Evolutionary conservation across 2,329 filamentous ascomycete species (phyloP).

Genomic region (Talaromyces funiculosus): DNA sequence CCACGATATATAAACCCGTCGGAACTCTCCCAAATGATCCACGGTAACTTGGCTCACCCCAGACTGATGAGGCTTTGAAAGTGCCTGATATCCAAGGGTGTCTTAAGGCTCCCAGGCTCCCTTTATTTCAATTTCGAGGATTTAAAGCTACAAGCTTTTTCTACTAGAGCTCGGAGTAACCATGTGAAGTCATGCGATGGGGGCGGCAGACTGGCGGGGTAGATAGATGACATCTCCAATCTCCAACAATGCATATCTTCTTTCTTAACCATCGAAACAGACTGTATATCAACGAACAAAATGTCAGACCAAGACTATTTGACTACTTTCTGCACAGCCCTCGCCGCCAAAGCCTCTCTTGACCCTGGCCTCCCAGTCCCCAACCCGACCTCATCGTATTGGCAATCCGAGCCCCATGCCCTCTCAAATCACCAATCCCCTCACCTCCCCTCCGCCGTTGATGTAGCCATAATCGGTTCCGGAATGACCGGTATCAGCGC

Average conservation of each 20-base stretch:
- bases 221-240: background rate
- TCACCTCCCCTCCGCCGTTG: slow-evolving; percentile 21
- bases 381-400: slow-evolving; percentile 34
- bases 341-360: slow-evolving; percentile 9
- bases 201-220: background rate
- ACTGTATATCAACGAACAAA: background rate
- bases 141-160: too few species aligned
- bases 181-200: background rate
- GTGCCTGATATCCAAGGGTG: background rate
- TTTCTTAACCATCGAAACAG: background rate
- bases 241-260: too few species aligned
- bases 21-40: background rate
- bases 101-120: too few species aligned
- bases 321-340: slow-evolving; percentile 13
- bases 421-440: slow-evolving; percentile 27
- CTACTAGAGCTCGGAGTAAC: background rate
- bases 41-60: background rate
- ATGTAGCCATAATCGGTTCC: slow-evolving; percentile 32
- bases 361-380: slow-evolving; percentile 33
- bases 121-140: too few species aligned
- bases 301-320: slow-evolving; percentile 13
- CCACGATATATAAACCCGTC: background rate
- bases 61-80: background rate
- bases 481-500: slow-evolving; percentile 33
- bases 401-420: slow-evolving; percentile 30